phyloP scores from a whole-genome alignment of 208 protist species.

The Sergeia podlipaevii region DNA sequence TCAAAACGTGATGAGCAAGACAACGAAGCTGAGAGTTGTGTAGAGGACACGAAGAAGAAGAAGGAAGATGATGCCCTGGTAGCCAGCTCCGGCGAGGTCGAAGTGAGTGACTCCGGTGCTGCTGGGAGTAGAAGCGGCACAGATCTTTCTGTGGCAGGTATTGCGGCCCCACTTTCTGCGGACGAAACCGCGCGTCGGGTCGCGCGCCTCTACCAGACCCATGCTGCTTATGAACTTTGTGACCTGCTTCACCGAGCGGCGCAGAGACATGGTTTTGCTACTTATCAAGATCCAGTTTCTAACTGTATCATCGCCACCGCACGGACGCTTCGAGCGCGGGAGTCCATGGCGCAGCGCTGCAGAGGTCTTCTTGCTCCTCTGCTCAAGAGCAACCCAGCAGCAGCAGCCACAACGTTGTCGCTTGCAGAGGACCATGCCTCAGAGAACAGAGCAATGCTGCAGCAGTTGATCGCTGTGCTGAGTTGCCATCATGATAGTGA shows the following conservation, averaged over 20 bases:
- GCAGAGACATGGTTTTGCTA: conserved; percentile 9
- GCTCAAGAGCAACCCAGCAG: background rate
- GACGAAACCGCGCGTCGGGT: conserved; percentile 10
- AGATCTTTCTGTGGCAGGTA: too few relatives aligned
- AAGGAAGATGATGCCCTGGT: too few relatives aligned
- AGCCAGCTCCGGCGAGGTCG: too few relatives aligned
- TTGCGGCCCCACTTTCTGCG: background rate
- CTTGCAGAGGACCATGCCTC: background rate
- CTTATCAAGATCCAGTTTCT: conserved; percentile 28
- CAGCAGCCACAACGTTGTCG: background rate
- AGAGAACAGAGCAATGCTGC: background rate
- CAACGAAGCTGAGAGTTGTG: too few relatives aligned
- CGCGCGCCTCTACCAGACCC: conserved; percentile 7
- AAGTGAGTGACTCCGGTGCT: too few relatives aligned
- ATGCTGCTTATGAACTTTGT: conserved; percentile 16
- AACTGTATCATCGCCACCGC: conserved; percentile 27
- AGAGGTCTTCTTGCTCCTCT: background rate
- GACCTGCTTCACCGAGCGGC: conserved; percentile 19
- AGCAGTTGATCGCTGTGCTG: conserved; percentile 7
- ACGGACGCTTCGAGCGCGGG: conserved; percentile 15
- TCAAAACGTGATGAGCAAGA: too few relatives aligned
- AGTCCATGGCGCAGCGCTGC: conserved; percentile 1
- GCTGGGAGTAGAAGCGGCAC: too few relatives aligned
- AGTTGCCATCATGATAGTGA: conserved; percentile 25
- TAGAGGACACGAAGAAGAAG: too few relatives aligned